These are phyloP conservation scores for Tylopilus sp. DNA, from an alignment of 768 basidiomycete species.

Conservation along the genomic window DNA sequence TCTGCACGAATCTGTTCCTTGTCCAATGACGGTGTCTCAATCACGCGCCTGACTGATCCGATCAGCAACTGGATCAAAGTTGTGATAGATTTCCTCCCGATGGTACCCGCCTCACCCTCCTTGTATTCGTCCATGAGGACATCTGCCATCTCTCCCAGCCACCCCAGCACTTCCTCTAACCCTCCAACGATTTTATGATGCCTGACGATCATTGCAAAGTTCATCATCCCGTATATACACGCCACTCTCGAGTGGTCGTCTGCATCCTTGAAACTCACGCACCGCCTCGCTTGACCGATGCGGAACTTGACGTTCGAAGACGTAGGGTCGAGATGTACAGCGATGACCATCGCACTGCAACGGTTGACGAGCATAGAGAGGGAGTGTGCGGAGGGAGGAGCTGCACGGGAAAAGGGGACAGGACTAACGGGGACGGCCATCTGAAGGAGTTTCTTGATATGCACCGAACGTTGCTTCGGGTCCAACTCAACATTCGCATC, in stretches of 20 bases:
- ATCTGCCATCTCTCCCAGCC: slow-evolving; percentile 61
- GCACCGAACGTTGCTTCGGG: slow-evolving; percentile 37
- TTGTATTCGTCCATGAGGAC: slow-evolving; percentile 56
- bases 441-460: slow-evolving; percentile 65
- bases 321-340: slow-evolving; percentile 62
- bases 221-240: slow-evolving; percentile 73
- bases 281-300: slow-evolving; percentile 61
- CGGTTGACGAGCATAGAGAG: slow-evolving; percentile 82
- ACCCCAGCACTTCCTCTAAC: slow-evolving; percentile 52
- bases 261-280: slow-evolving; percentile 63
- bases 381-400: slow-evolving; percentile 49
- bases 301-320: slow-evolving; percentile 46
- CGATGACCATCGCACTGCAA: slow-evolving; percentile 67
- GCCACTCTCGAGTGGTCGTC: slow-evolving; percentile 62
- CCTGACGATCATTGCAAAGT: slow-evolving; percentile 60
- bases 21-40: slow-evolving; percentile 39
- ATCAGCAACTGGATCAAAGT: slow-evolving; percentile 51
- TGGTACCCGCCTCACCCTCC: slow-evolving; percentile 22
- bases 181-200: slow-evolving; percentile 43
- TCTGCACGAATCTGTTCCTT: slow-evolving; percentile 30
- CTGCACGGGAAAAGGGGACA: slow-evolving; percentile 56
- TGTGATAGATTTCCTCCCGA: slow-evolving; percentile 28
- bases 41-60: slow-evolving; percentile 52
- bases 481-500: slow-evolving; percentile 34
- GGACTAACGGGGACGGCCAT: slow-evolving; percentile 69